Base-by-base conservation (phyloP, 140 eudicot species). In the Oenanthe javanica region DNA sequence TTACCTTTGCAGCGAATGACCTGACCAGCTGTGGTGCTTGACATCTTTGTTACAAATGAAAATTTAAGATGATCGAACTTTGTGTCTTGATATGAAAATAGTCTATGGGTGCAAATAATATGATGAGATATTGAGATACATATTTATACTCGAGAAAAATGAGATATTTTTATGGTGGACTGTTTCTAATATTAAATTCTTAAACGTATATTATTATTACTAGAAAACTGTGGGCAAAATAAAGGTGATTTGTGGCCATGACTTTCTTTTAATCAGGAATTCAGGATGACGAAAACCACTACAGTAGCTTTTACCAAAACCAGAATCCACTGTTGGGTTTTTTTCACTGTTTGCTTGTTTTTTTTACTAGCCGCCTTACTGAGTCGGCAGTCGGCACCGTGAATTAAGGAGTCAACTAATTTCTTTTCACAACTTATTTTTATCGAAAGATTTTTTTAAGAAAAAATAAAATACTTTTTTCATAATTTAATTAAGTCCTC, bases 1-100 rank as follows among this genome's bases (percentile, higher is more conserved):
- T 31, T 31, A 61, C 69, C 69, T 61, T 61, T 61, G 69, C 69
- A 61, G 4, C 69, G 69, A 61, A 61, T 61, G 69, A 61, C 36
- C 36, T 61, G 69, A 61, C 69, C 69, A 61, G 69, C 69, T n/a
- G 69, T 61, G 36, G 69, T n/a, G 69, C 69, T n/a, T 61, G 69
- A 61, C 69, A 61, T 61, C 14, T 61, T 61, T 61, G 45, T 42
- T 42, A 42, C 21, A 52, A 23, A 57, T 9, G 69, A 61, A n/a
- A n/a, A 55, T 1, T 50, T 1, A 50, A 50, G 55, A 50, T 50
- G 18, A 0, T 50, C 13, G 16, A 55, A 55, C n/a, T 18, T 55
- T 55, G 63, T 52, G 4, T 42, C 4, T 42, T 42, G 45, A 2
- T 2, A 4, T 42, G 45, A 42, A 42, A 42, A 42, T 42, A 42